phyloP scores from a whole-genome alignment of 83 land plant species.

The Picea engelmannii region DNA sequence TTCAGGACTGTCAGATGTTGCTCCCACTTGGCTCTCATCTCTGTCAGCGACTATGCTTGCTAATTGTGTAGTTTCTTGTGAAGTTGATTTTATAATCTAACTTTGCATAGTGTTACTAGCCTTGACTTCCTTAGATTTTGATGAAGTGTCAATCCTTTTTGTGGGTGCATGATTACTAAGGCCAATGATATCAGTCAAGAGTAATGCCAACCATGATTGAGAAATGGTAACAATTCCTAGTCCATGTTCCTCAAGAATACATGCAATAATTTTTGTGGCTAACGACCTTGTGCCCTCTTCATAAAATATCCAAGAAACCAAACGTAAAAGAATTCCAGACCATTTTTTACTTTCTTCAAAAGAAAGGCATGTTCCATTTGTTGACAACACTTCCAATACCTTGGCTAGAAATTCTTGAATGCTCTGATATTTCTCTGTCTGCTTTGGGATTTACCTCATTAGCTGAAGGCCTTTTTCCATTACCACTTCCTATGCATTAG shows the following conservation, averaged over 20 bases:
- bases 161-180: conserved; percentile 28
- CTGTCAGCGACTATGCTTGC: no score
- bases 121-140: conserved; percentile 60
- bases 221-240: conserved; percentile 64
- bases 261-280: conserved; percentile 61
- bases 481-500: no score
- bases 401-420: conserved; percentile 76
- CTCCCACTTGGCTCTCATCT: no score
- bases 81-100: no score
- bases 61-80: no score
- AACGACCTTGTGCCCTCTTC: conserved; percentile 44
- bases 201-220: conserved; percentile 87
- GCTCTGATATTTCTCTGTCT: conserved; percentile 39
- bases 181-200: conserved; percentile 63
- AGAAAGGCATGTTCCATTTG: conserved; percentile 52
- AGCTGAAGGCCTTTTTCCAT: no score
- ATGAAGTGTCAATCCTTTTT: conserved; percentile 34
- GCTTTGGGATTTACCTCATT: conserved; percentile 70
- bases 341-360: conserved; percentile 85
- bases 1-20: no score
- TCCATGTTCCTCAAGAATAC: conserved; percentile 80
- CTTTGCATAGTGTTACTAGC: conserved; percentile 29
- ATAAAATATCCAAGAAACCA: conserved; percentile 32
- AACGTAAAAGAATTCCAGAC: conserved; percentile 87
- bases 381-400: conserved; percentile 56